phyloP scores from a whole-genome alignment of 164 flowering plant genomes.

The Hamamelis virginiana region DNA sequence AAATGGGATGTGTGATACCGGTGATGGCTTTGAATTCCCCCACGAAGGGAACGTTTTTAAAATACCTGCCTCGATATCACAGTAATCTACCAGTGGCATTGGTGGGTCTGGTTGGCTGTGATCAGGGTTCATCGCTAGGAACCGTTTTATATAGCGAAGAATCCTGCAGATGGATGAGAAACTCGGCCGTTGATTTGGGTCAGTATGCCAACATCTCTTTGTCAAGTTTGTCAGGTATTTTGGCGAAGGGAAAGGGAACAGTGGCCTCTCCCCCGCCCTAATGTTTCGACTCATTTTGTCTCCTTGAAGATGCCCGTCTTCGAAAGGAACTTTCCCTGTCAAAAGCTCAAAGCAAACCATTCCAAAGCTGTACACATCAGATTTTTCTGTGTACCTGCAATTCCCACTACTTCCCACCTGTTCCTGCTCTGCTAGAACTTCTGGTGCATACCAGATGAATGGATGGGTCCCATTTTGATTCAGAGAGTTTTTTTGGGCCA shows the following conservation, averaged over 20 bases:
- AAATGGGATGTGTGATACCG: constrained; percentile 70
- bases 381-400: constrained; percentile 59
- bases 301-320: constrained; percentile 89
- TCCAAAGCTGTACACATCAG: constrained; percentile 87
- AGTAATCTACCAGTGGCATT: constrained; percentile 53
- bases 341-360: constrained; percentile 87
- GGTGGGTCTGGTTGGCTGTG: constrained; percentile 57
- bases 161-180: constrained; percentile 77
- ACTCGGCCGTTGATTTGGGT: constrained; percentile 73
- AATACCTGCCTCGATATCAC: constrained; percentile 56
- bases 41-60: constrained; percentile 37
- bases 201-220: constrained; percentile 85
- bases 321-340: constrained; percentile 91
- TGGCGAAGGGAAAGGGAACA: constrained; percentile 64
- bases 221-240: constrained; percentile 67
- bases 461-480: constrained; percentile 33
- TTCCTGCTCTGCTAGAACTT: constrained; percentile 70
- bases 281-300: constrained; percentile 90
- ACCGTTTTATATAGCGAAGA: constrained; percentile 68
- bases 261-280: constrained; percentile 90
- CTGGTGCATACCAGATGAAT: constrained; percentile 85
- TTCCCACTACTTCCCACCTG: constrained; percentile 25
- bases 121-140: constrained; percentile 70
- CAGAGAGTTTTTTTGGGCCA: constrained; percentile 15
- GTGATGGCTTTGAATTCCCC: constrained; percentile 18